Evolutionary conservation across 1,139 yeast species (phyloP).

Genomic region (Zygoascus meyerae): DNA sequence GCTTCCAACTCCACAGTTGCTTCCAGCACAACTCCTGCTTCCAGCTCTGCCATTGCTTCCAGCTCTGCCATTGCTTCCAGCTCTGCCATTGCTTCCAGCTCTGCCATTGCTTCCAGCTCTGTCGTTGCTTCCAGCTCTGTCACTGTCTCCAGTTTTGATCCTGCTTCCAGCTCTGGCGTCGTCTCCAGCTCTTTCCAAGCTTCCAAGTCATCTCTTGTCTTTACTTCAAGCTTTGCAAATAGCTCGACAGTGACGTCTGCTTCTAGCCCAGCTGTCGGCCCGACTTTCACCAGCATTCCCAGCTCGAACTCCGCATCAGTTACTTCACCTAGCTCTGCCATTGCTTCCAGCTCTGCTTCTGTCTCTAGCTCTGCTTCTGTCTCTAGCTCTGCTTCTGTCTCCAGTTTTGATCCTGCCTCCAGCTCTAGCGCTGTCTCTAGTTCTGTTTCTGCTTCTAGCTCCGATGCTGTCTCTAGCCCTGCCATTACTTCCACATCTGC

Average conservation of each 20-base stretch:
- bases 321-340: too few relatives aligned
- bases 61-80: constrained; percentile 1
- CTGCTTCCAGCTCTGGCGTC: neutral
- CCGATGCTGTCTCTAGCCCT: neutral
- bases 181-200: too few relatives aligned
- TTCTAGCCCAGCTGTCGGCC: constrained; percentile 5
- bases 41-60: neutral
- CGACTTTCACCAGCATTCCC: too few relatives aligned
- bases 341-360: neutral
- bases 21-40: constrained; percentile 5
- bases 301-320: too few relatives aligned
- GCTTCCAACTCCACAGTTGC: constrained; percentile 2
- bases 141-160: constrained; percentile 1
- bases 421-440: neutral
- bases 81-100: constrained; percentile 3
- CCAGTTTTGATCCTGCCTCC: constrained; percentile 3
- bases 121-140: constrained; percentile 1
- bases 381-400: constrained; percentile 2
- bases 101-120: constrained; percentile 5
- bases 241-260: too few relatives aligned
- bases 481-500: constrained; percentile 7
- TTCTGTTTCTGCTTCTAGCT: too few relatives aligned
- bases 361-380: neutral
- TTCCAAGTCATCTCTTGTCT: too few relatives aligned
- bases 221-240: constrained; percentile 6